Base-by-base conservation (phyloP, 306 rosid genomes). In the Trifolium repens region DNA sequence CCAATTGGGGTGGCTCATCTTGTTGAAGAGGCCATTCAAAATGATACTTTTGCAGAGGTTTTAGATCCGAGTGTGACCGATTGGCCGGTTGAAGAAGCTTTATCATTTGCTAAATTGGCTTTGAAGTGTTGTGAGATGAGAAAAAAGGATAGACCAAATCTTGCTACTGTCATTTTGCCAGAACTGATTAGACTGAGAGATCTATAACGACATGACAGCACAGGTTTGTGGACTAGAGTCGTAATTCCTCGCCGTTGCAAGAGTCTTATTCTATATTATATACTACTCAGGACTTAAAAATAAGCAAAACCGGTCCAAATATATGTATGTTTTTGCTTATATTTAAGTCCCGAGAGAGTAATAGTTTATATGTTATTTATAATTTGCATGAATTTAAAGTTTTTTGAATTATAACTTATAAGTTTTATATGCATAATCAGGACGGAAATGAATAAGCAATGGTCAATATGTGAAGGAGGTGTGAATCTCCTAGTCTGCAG, bases 71-170 rank as follows among this genome's bases (percentile, higher is more conserved):
- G 62, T 7, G 86, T 92, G 26, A 62, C 52, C 10, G 90, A 90
- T 83, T 92, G 98, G 96, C 98, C 98, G 1, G 40, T 90, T 64
- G 89, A 84, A 60, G 91, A 84, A 44, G 78, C 88, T 32, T 15
- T 88, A 26, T 77, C 81, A 4, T 83, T 46, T 32, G 96, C 96
- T 42, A 84, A 69, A 70, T 55, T 92, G 70, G 94, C 94, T 65
- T 83, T 92, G 26, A 81, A 83, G 65, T 92, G 96, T 72, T 92
- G 96, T 82, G 98, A 92, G 88, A 78, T 92, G 78, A 87, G 84
- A 85, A 92, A 66, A 84, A 69, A 69, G 46, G 96, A 92, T 14
- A 86, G 94, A 43, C 96, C 96, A 4, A 81, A 83, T 27, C 96
- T 92, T 27, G 67, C 69, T 43, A 47, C 89, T 7, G 89, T 67